These are phyloP conservation scores for Leersia perrieri DNA, from an alignment of 176 grass and related monocot species.

Conservation along the genomic window DNA sequence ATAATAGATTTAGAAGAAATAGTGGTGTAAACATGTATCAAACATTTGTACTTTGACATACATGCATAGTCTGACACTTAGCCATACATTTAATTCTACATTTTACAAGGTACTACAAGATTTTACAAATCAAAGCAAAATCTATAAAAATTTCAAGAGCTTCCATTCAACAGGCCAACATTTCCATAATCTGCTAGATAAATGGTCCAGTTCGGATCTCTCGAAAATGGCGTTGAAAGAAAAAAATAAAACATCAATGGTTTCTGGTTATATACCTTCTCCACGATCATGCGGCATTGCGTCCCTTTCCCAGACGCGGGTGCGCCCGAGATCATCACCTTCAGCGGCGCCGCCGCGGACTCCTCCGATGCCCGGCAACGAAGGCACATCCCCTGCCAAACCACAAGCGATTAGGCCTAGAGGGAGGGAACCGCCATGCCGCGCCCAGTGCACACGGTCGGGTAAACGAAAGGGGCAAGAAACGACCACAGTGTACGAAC, in stretches of 20 bases:
- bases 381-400: conserved; percentile 30
- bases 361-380: conserved; percentile 40
- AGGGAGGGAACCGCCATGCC: neutral
- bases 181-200: neutral
- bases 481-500: conserved; percentile 38
- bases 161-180: neutral
- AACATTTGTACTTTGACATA: neutral
- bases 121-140: neutral
- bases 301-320: conserved; percentile 73
- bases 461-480: neutral
- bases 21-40: neutral
- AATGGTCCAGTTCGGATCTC: neutral
- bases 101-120: neutral
- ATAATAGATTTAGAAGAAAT: neutral
- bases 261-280: conserved; percentile 39
- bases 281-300: conserved; percentile 61
- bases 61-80: neutral
- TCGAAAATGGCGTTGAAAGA: neutral
- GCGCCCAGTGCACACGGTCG: neutral
- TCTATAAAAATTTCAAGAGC: neutral
- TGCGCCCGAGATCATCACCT: conserved; percentile 72
- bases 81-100: neutral
- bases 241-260: neutral
- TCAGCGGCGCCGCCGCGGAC: conserved; percentile 30
- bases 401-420: neutral